Base-by-base conservation (phyloP, 805 yeast species). In the Candida palmyrensis region DNA sequence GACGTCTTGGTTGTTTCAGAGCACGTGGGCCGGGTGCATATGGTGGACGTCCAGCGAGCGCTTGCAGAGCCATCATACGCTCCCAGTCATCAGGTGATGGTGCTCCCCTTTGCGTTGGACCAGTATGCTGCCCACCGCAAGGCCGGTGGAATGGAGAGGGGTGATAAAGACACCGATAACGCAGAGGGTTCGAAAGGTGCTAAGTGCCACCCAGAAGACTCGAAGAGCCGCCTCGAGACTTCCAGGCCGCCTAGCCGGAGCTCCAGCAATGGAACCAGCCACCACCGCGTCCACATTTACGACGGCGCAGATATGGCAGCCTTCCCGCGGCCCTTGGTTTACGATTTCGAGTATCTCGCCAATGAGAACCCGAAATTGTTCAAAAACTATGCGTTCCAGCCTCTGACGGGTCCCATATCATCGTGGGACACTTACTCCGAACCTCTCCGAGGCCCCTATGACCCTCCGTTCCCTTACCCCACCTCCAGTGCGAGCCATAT, bases 21-120 rank as follows among this genome's bases (percentile, higher is more conserved):
- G 53, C 96, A 89, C 46, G 82, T 78, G 33, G 94, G 95, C 0
- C 68, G 95, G 34, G 83, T 89, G 3, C 97, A 89, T 57, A 65
- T 88, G 36, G 65, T 89, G 18, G 96, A 89, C 53, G 70, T 87
- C 17, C 72, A 95, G 40, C 75, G 82, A 47, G 73, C 77, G 43
- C 49, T 42, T 16, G 7, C 33, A 6, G 43, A 47, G 16, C 47
- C 39, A 28, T 11, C 30, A 7, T 15, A 14, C 10, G 41, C 40
- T 3, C 63, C 70, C 38, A 78, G 82, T 44, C 90, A 84, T 50
- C 90, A 83, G 53, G 87, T 88, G 23, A 67, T 87, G 2, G 62
- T 82, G 38, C 62, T 82, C 10, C 92, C 92, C 0, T 62, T 57
- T 40, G 66, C 68, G 4, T 55, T 66, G 36, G 66, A 64, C 37